phyloP scores from a whole-genome alignment of 2,329 filamentous ascomycete species.

The Geoglossum cookeanum region DNA sequence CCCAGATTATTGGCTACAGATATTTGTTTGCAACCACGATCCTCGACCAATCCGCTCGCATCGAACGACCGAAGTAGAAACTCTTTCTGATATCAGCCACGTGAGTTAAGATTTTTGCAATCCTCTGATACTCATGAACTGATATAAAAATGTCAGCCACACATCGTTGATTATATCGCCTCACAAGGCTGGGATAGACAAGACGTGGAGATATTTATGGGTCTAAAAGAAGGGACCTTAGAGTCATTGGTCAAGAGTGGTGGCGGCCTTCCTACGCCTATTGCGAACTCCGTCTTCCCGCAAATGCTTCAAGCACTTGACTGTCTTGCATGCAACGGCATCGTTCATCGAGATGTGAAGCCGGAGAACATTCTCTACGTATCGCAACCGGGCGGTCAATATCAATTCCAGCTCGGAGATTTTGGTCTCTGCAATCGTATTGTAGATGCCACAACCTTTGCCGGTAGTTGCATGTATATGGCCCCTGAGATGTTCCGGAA shows the following conservation, averaged over 20 bases:
- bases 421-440: constrained; percentile 11
- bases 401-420: constrained; percentile 11
- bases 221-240: constrained; percentile 5
- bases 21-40: too few relatives aligned
- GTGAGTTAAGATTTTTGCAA: not conserved
- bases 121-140: not conserved
- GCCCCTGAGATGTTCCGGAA: constrained; percentile 10
- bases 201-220: constrained; percentile 7
- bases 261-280: not conserved
- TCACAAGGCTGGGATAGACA: constrained; percentile 3
- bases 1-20: too few relatives aligned
- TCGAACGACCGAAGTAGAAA: not conserved
- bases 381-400: constrained; percentile 2
- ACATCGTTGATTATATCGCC: constrained; percentile 8
- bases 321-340: constrained; percentile 33
- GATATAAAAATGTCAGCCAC: constrained; percentile 5
- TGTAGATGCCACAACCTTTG: constrained; percentile 4
- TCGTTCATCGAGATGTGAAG: constrained; percentile 44
- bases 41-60: too few relatives aligned
- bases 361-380: constrained; percentile 37
- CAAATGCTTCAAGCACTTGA: constrained; percentile 38
- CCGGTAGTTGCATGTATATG: constrained; percentile 9
- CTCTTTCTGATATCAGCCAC: not conserved
- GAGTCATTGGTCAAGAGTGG: not conserved
- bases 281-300: constrained; percentile 1